Conservation (phyloP, 1,139 yeast species). For the Geotrichum restrictum region DNA sequence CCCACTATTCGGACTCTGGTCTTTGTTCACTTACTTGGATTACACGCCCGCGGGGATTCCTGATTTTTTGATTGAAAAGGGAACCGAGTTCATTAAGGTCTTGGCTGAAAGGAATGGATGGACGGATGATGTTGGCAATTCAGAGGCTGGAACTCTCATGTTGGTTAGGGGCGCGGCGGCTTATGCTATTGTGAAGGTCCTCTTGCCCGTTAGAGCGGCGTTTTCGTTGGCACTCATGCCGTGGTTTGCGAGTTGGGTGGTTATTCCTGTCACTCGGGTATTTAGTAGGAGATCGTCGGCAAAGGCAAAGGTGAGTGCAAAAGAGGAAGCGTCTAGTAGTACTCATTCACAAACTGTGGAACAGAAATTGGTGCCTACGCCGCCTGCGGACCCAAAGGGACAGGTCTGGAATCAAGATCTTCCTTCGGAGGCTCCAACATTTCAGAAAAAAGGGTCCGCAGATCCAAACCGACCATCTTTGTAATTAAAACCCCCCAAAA, state of each 20-base stretch:
- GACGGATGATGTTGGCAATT: conserved; percentile 34
- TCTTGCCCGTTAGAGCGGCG: conserved; percentile 57
- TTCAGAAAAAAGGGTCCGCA: conserved; percentile 9
- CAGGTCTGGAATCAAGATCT: conserved; percentile 20
- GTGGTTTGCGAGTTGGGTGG: conserved; percentile 56
- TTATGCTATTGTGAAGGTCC: conserved; percentile 65
- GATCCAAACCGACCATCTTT: conserved; percentile 15
- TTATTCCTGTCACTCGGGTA: conserved; percentile 50
- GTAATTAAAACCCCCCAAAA: conserved; percentile 8
- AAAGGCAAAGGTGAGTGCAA: not conserved
- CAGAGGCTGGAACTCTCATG: conserved; percentile 54
- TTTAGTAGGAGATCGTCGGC: conserved; percentile 28
- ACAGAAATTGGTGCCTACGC: no score
- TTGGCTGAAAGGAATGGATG: conserved; percentile 41
- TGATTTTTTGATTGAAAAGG: conserved; percentile 60
- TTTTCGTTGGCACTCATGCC: conserved; percentile 62
- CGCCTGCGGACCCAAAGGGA: conserved; percentile 17
- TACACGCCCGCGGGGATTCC: conserved; percentile 53
- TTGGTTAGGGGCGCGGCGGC: conserved; percentile 86
- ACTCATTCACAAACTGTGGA: not conserved
- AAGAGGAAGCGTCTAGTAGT: not conserved
- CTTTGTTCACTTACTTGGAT: conserved; percentile 56
- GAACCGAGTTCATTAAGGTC: conserved; percentile 55
- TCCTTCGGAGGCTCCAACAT: conserved; percentile 16
- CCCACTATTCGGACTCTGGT: conserved; percentile 78